A percentile compares a stretch with the other conserved stretches of the same genome.
These are phyloP conservation scores for Backusella parvicylindrica DNA, from an alignment of 192 early-diverging fungal genomes.

Conservation along the genomic window DNA sequence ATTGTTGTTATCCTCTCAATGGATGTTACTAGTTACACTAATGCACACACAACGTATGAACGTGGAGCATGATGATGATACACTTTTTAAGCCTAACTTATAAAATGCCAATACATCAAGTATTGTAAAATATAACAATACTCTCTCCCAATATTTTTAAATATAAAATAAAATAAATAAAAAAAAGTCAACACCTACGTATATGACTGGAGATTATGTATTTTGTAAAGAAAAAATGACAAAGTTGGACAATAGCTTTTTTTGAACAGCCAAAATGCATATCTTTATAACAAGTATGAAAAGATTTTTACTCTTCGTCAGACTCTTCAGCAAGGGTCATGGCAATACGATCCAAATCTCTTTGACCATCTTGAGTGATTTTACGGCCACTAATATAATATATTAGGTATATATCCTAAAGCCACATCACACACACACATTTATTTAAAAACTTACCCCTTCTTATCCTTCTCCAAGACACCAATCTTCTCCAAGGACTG, in stretches of 20 bases:
- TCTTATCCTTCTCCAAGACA: constrained; percentile 89
- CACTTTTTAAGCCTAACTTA: too few relatives aligned
- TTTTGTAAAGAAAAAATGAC: background rate
- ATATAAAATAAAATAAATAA: background rate
- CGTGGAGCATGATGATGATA: too few relatives aligned
- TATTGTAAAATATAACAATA: too few relatives aligned
- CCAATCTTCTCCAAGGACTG: constrained; percentile 99
- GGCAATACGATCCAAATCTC: constrained; percentile 98
- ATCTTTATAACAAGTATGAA: background rate
- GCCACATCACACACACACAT: too few relatives aligned
- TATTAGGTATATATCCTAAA: background rate
- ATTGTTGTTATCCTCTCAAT: too few relatives aligned
- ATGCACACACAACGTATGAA: too few relatives aligned
- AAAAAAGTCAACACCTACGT: too few relatives aligned
- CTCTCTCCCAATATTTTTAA: too few relatives aligned
- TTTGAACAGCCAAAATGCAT: background rate
- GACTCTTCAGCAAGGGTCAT: constrained; percentile 35
- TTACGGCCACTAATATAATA: constrained; percentile 74
- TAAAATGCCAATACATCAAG: too few relatives aligned
- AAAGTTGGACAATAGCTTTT: background rate
- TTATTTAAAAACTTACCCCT: constrained; percentile 51
- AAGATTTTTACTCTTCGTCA: constrained; percentile 10
- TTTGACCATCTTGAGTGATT: constrained; percentile 95
- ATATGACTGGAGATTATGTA: background rate
- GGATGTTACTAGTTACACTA: too few relatives aligned